Conservation (phyloP, 768 basidiomycete genomes). For the Russula foetens region DNA sequence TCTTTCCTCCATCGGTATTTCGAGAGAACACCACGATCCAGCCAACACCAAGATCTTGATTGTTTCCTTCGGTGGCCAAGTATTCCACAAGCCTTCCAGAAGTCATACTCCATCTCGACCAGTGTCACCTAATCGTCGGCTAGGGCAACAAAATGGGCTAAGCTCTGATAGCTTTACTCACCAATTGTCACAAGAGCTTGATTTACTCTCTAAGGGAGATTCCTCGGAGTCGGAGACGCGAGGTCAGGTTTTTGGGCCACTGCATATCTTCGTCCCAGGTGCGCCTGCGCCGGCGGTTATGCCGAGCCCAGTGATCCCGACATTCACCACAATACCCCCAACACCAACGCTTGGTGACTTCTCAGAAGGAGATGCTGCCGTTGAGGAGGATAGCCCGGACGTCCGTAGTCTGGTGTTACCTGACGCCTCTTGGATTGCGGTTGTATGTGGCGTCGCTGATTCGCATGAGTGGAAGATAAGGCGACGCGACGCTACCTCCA, state of each 20-base stretch:
- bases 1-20: conserved; percentile 53
- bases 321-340: conserved; percentile 23
- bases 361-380: conserved; percentile 14
- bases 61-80: conserved; percentile 76
- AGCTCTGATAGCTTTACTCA: neutral
- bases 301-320: conserved; percentile 19
- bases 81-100: conserved; percentile 51
- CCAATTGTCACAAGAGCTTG: conserved; percentile 10
- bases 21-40: conserved; percentile 39
- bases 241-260: conserved; percentile 32
- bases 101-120: conserved; percentile 23
- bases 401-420: conserved; percentile 41
- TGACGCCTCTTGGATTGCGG: conserved; percentile 64
- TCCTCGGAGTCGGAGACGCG: neutral
- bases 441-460: conserved; percentile 68
- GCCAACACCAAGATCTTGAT: conserved; percentile 51
- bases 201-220: neutral
- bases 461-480: conserved; percentile 37
- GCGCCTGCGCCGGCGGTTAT: conserved; percentile 17
- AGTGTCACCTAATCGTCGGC: neutral
- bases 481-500: conserved; percentile 23
- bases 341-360: conserved; percentile 23
- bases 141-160: neutral
- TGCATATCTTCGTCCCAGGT: conserved; percentile 46
- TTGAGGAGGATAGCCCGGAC: conserved; percentile 24